Base-by-base conservation (phyloP, 2,329 filamentous ascomycete genomes). In the Hymenoscyphus occultus region DNA sequence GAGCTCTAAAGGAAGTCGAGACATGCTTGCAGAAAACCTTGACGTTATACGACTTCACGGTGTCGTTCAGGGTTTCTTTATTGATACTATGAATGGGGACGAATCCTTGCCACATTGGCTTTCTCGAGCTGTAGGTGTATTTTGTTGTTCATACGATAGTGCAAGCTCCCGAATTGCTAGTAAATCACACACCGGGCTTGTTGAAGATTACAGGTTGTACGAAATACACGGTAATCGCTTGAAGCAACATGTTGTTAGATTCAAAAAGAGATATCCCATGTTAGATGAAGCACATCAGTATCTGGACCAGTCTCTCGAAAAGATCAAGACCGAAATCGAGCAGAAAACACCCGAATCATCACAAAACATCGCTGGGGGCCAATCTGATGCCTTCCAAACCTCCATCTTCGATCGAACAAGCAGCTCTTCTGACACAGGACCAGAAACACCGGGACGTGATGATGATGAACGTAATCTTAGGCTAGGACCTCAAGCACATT, bases 171-270 rank as follows among this genome's bases (percentile, higher is more conserved):
- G 80, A 14, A 81, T 83, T 64, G 74, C 76, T n/a, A 74, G 77
- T 5, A 78, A 79, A 61, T 72, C 76, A 0, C 73, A 76, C 39
- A 76, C 79, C 1, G 81, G 82, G 5, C 74, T 83, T 39, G 78
- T 83, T 0, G 81, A 84, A 62, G 84, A 86, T 69, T 86, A 83
- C 69, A 77, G 81, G 13, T 75, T 82, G 10, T 84, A 83, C 60
- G 74, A 78, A 19, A 81, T 84, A 19, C 84, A 86, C 64, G 83
- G 83, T 0, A 76, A 77, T 45, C 80, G 78, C 60, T 73, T 86
- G 16, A 67, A 78, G 2, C 74, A 78, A 35, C 81, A 84, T 70
- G 64, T 83, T 0, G 70, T 72, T n/a, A 77, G 76, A 5, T 76
- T 71, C 76, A 28, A 77, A 76, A 71, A 78, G 14, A 70, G 73